Conservation (phyloP, 148 eudicot species). For the Silene latifolia region DNA sequence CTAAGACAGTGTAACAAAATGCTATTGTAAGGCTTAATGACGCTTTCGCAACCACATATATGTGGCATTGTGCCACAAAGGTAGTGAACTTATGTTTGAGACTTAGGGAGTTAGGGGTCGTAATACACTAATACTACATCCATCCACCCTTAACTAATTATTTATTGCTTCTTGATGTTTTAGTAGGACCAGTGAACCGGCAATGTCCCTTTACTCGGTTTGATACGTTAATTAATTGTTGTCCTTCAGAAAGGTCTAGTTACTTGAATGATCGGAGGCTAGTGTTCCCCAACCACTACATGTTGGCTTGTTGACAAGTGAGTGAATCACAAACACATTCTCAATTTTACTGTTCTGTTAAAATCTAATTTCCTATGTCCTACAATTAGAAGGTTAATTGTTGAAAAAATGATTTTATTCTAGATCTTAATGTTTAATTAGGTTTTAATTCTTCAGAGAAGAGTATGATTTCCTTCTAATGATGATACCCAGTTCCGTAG, state of each 20-base stretch:
- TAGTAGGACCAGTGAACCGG: slow-evolving; percentile 1
- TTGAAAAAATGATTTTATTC: not conserved
- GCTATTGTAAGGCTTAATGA: not conserved
- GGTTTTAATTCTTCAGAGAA: not conserved
- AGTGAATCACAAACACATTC: not conserved
- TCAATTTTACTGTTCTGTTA: not conserved
- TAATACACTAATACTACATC: not conserved
- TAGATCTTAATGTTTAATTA: not conserved
- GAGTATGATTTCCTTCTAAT: not conserved
- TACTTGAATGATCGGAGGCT: not conserved
- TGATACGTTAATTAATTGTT: not conserved
- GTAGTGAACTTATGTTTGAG: not conserved
- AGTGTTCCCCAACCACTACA: not conserved
- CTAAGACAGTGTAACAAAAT: not conserved
- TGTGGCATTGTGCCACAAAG: not conserved
- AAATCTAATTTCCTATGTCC: too few relatives aligned
- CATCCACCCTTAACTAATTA: slow-evolving; percentile 1
- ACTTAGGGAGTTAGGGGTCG: not conserved
- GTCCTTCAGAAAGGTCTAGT: not conserved
- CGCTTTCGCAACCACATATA: not conserved
- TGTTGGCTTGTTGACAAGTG: not conserved
- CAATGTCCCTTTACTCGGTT: not conserved
- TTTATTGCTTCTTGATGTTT: not conserved
- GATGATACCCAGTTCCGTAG: not conserved
- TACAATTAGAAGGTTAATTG: too few relatives aligned